Conservation (phyloP, 2,329 filamentous ascomycete genomes). For the Fusarium bactridioides region DNA sequence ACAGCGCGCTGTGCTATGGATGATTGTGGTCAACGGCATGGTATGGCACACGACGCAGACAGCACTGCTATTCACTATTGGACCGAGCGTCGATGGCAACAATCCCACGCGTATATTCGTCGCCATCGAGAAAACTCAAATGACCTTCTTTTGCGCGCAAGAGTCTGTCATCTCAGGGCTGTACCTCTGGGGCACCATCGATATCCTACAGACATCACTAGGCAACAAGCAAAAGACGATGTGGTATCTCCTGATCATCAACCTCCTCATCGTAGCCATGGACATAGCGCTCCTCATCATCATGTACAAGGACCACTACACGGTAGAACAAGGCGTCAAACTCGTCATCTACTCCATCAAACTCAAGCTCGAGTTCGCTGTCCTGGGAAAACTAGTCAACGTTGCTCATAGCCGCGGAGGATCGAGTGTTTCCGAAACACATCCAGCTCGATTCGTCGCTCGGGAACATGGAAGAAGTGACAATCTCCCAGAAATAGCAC, state of each 20-base stretch:
- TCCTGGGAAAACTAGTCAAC: slow-evolving; percentile 47
- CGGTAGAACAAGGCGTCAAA: slow-evolving; percentile 15
- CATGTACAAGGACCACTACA: slow-evolving; percentile 10
- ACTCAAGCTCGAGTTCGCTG: slow-evolving; percentile 48
- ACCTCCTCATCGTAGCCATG: slow-evolving; percentile 26
- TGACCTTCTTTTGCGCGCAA: slow-evolving; percentile 16
- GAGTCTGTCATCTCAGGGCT: slow-evolving; percentile 10
- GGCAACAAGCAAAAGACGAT: slow-evolving; percentile 14
- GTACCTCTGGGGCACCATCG: slow-evolving; percentile 6
- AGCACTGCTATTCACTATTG: not conserved
- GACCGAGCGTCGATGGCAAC: not conserved
- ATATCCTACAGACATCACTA: slow-evolving; percentile 18
- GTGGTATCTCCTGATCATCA: slow-evolving; percentile 24
- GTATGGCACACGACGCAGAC: slow-evolving; percentile 16
- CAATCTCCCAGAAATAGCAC: not conserved
- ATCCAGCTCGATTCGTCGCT: not conserved
- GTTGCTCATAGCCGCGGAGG: slow-evolving; percentile 41
- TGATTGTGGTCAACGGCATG: slow-evolving; percentile 14
- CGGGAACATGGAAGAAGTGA: not conserved
- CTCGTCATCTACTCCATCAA: slow-evolving; percentile 36
- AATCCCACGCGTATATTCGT: not conserved
- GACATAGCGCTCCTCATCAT: slow-evolving; percentile 24
- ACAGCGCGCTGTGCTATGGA: slow-evolving; percentile 15
- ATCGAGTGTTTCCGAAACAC: not conserved
- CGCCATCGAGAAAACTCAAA: slow-evolving; percentile 12